Evolutionary conservation across 805 yeast species (phyloP).

Genomic region (Suhomyces faveliae): DNA sequence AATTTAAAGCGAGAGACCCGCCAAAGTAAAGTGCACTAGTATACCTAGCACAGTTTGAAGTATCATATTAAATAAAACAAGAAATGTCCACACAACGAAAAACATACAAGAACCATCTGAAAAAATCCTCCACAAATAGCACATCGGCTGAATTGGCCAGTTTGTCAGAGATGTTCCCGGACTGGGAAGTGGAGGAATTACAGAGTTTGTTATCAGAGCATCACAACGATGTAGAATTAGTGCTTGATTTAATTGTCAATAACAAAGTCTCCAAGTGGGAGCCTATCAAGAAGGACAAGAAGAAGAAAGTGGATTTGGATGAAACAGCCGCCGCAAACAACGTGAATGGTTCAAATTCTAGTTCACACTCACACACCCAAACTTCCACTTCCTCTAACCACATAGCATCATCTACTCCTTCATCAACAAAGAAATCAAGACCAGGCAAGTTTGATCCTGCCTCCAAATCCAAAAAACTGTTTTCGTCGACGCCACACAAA

Average conservation of each 20-base stretch:
- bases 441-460: slow-evolving; percentile 5
- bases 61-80: background rate
- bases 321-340: slow-evolving; percentile 11
- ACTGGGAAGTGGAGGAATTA: slow-evolving; percentile 88
- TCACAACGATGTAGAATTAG: slow-evolving; percentile 67
- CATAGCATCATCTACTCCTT: slow-evolving; percentile 6
- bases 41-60: slow-evolving; percentile 4
- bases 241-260: slow-evolving; percentile 83
- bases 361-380: background rate
- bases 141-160: slow-evolving; percentile 45
- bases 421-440: slow-evolving; percentile 1
- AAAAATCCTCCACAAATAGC: slow-evolving; percentile 32
- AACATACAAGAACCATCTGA: slow-evolving; percentile 47
- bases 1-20: slow-evolving; percentile 3
- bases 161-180: slow-evolving; percentile 86
- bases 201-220: slow-evolving; percentile 72
- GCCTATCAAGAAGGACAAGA: slow-evolving; percentile 74
- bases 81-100: slow-evolving; percentile 37
- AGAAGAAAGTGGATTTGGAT: slow-evolving; percentile 26
- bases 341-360: background rate
- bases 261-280: slow-evolving; percentile 94
- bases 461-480: slow-evolving; percentile 7
- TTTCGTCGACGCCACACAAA: slow-evolving; percentile 3
- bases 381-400: background rate
- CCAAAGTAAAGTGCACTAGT: slow-evolving; percentile 4